Evolutionary conservation across 106 monocot species (phyloP).

Genomic region (Chionographis japonica): DNA sequence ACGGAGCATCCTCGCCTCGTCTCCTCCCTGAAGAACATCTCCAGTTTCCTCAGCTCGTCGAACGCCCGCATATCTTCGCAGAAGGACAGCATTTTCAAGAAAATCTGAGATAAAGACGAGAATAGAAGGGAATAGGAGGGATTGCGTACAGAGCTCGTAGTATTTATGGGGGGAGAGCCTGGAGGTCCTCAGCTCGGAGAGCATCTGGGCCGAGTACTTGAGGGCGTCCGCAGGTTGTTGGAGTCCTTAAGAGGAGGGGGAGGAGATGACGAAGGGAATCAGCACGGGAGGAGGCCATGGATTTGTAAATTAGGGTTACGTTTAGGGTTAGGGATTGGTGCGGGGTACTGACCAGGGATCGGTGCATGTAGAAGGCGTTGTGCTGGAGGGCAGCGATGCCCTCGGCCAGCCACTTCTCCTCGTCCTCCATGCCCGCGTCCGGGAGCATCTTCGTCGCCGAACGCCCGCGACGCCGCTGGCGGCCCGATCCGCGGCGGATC

Average conservation of each 20-base stretch:
- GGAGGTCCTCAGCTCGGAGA: conserved; percentile 95
- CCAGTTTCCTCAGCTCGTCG: conserved; percentile 90
- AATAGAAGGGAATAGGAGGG: neutral
- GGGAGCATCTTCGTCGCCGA: conserved; percentile 25
- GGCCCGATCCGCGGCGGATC: neutral
- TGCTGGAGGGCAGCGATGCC: conserved; percentile 98
- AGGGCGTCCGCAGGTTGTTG: conserved; percentile 89
- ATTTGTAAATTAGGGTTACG: neutral
- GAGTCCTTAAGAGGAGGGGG: conserved; percentile 48
- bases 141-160: conserved; percentile 80
- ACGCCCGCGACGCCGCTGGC: neutral
- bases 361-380: conserved; percentile 97
- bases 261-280: neutral
- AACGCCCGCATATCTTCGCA: conserved; percentile 89
- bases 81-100: neutral
- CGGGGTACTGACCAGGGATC: conserved; percentile 52
- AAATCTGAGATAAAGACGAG: neutral
- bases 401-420: conserved; percentile 98
- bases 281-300: neutral
- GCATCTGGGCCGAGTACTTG: conserved; percentile 97
- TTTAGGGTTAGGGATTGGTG: conserved; percentile 10
- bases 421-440: conserved; percentile 71
- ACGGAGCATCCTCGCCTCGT: conserved; percentile 65
- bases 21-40: conserved; percentile 98
- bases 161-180: conserved; percentile 87